phyloP scores from a whole-genome alignment of 1,284 basidiomycete genomes.

The Anthracocystis walkeri region DNA sequence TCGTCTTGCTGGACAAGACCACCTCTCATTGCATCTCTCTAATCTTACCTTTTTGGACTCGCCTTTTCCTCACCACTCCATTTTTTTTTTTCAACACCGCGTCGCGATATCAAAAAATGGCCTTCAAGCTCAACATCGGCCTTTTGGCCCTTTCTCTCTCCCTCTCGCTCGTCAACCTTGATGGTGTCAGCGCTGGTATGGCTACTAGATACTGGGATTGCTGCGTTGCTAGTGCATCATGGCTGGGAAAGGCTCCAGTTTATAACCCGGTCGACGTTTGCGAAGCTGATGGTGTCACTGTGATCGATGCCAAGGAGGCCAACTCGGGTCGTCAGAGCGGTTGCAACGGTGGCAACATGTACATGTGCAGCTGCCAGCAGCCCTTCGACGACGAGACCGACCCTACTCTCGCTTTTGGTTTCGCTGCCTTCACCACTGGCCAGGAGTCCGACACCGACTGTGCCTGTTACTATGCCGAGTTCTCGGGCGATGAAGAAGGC shows the following conservation, averaged over 20 bases:
- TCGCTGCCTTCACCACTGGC: constrained; percentile 34
- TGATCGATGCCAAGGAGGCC: constrained; percentile 15
- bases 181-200: constrained; percentile 32
- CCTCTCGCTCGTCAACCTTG: constrained; percentile 29
- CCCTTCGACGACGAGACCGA: constrained; percentile 29
- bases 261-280: constrained; percentile 39
- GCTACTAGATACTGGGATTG: constrained; percentile 47
- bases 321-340: constrained; percentile 26
- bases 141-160: constrained; percentile 31
- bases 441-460: constrained; percentile 31
- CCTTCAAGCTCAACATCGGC: constrained; percentile 37
- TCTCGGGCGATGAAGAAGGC: constrained; percentile 23
- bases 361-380: constrained; percentile 45
- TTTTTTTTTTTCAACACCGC: not conserved
- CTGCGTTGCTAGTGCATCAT: constrained; percentile 13
- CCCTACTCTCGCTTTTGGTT: constrained; percentile 21
- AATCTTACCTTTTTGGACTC: not conserved
- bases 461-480: constrained; percentile 38
- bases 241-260: constrained; percentile 18
- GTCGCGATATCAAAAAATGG: constrained; percentile 9
- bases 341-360: constrained; percentile 45
- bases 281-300: constrained; percentile 37
- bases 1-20: constrained; percentile 11
- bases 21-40: not conserved
- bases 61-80: not conserved